Conservation (phyloP, 495 filamentous ascomycete species). For the Oidiodendron maius region DNA sequence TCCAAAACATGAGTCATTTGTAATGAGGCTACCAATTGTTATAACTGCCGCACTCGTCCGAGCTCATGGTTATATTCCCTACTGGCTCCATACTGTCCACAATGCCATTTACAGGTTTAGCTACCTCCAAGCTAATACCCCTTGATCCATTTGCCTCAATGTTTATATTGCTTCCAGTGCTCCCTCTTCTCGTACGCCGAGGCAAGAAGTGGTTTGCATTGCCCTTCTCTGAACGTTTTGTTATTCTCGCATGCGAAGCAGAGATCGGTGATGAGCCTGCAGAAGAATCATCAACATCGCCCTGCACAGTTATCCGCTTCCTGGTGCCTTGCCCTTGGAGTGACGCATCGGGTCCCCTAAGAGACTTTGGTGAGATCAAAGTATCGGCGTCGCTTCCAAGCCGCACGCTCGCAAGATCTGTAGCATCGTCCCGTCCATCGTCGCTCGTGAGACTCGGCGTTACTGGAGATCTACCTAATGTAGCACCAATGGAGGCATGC, state of each 20-base stretch:
- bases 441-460: constrained; percentile 13
- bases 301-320: constrained; percentile 7
- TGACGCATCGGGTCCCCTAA: too few relatives aligned
- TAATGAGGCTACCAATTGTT: too few relatives aligned
- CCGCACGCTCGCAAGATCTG: constrained; percentile 1
- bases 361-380: background rate
- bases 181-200: constrained; percentile 9
- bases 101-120: constrained; percentile 18
- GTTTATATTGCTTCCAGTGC: constrained; percentile 19
- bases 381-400: constrained; percentile 5
- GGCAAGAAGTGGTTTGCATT: constrained; percentile 7
- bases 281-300: constrained; percentile 16
- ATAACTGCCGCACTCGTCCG: constrained; percentile 11
- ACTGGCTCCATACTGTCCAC: constrained; percentile 10
- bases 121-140: constrained; percentile 18
- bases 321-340: background rate
- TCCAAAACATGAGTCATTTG: too few relatives aligned
- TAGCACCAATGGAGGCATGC: constrained; percentile 12
- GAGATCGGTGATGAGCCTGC: constrained; percentile 12
- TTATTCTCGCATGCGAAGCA: constrained; percentile 6
- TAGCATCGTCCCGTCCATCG: constrained; percentile 1
- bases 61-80: constrained; percentile 12
- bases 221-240: background rate
- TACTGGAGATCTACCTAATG: constrained; percentile 4
- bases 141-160: constrained; percentile 11